These are phyloP conservation scores for Fusarium metavorans DNA, from an alignment of 2,329 filamentous ascomycete genomes.

Conservation along the genomic window DNA sequence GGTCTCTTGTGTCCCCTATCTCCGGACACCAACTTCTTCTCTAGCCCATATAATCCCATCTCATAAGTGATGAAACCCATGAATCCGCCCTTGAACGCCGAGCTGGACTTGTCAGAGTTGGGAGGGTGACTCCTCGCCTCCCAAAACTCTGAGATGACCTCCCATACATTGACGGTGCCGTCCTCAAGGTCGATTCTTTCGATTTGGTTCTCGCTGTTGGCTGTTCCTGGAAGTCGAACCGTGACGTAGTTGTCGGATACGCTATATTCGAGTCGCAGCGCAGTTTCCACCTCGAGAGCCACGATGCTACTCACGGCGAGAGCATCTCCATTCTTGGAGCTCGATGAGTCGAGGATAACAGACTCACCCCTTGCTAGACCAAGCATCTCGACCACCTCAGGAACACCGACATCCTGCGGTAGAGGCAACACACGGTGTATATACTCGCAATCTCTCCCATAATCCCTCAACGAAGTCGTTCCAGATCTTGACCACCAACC, in stretches of 20 bases:
- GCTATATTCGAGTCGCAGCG: constrained; percentile 69
- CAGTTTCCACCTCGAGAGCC: constrained; percentile 70
- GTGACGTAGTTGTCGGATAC: constrained; percentile 58
- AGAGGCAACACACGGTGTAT: constrained; percentile 57
- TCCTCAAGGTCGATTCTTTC: constrained; percentile 37
- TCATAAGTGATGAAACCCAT: constrained; percentile 90
- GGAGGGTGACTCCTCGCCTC: constrained; percentile 44
- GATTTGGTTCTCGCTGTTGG: background rate
- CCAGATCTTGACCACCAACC: constrained; percentile 23
- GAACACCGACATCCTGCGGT: constrained; percentile 60
- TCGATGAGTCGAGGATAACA: constrained; percentile 72
- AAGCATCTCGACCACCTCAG: constrained; percentile 67
- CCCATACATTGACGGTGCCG: constrained; percentile 59
- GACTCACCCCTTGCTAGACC: constrained; percentile 56
- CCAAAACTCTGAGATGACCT: constrained; percentile 61
- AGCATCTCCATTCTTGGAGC: constrained; percentile 58
- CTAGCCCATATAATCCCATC: constrained; percentile 69
- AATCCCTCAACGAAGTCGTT: constrained; percentile 15
- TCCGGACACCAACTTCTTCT: constrained; percentile 43
- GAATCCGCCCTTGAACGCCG: constrained; percentile 83
- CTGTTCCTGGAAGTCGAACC: constrained; percentile 41
- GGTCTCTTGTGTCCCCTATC: constrained; percentile 61
- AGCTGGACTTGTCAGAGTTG: constrained; percentile 22
- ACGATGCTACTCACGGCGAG: constrained; percentile 77
- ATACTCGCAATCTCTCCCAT: constrained; percentile 47